Conservation (phyloP, 163 green algal species). For the Scenedesmus sp. region DNA sequence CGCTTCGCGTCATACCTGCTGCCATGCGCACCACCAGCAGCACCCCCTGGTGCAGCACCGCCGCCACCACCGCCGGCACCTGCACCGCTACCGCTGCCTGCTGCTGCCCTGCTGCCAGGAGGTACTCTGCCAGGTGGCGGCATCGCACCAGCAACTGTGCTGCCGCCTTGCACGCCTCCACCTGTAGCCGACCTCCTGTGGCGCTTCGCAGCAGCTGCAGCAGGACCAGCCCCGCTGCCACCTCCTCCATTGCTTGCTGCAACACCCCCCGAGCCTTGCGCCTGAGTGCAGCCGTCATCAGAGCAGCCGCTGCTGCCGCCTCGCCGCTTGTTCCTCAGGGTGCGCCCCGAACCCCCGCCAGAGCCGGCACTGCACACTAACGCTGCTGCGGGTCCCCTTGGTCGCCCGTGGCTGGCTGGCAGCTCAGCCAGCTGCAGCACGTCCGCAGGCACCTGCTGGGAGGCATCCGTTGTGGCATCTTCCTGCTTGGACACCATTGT, state of each 20-base stretch:
- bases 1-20: constrained; percentile 4
- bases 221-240: neutral
- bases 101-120: neutral
- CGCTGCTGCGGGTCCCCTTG: neutral
- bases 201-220: constrained; percentile 12
- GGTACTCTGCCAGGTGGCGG: neutral
- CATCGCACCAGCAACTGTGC: neutral
- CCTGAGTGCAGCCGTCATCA: constrained; percentile 4
- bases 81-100: neutral
- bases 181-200: neutral
- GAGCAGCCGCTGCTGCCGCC: neutral
- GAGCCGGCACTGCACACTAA: neutral
- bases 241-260: neutral
- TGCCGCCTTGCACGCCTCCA: neutral
- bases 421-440: neutral
- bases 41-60: neutral
- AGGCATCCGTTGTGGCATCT: neutral
- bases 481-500: neutral
- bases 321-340: neutral
- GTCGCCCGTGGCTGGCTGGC: neutral
- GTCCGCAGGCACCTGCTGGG: neutral
- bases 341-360: neutral
- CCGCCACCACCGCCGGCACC: neutral
- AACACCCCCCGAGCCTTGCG: neutral
- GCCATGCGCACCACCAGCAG: neutral